Base-by-base conservation (phyloP, 371 early-diverging fungal genomes). In the Apophysomyces variabilis region DNA sequence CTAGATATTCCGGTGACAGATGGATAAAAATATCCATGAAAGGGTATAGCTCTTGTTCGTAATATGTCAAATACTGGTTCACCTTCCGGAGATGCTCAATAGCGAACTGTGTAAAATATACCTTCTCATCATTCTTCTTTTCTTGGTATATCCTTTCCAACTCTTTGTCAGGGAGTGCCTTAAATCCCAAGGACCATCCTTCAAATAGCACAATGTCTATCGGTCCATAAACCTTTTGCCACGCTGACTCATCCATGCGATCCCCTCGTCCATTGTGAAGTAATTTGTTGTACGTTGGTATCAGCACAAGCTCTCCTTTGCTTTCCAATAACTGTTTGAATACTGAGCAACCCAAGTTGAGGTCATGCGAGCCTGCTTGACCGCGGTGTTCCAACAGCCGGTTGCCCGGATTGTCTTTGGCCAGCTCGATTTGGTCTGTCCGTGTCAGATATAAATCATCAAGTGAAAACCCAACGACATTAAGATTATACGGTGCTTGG, bases 171-270 rank as follows among this genome's bases (percentile, higher is more conserved):
- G 71, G 67, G 16, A 93, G 73, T 1, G 90, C 74, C 35, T 87
- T 89, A 72, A 96, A 98, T 0, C 97, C 98, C 14, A 95, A 71
- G 65, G 88, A 92, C 96, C 98, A 98, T 0, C 98, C 98, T 75
- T 98, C 98, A 66, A 97, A 90, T 35, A 98, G 65, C 6, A 98
- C 81, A 26, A 97, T 85, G 66, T 96, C 90, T 39, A 90, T 66
- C 0, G 94, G 93, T 0, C 75, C 76, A 13, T 61, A 41, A 0
- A 82, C 80, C 5, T 26, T 56, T 5, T 69, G 72, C 96, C 95
- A 96, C 26, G 86, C 57, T 1, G 65, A 43, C 35, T 56, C 37
- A 1, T 86, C 84, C 7, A 82, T 36, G 11, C 95, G 88, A 64
- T 98, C 97, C 0, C 98, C 98, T 35, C 84, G 76, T 0, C 98